A percentile compares a stretch with the other conserved stretches of the same genome.
These are phyloP conservation scores for Tremellales sp. DNA, from an alignment of 1,284 basidiomycete species.

Conservation along the genomic window DNA sequence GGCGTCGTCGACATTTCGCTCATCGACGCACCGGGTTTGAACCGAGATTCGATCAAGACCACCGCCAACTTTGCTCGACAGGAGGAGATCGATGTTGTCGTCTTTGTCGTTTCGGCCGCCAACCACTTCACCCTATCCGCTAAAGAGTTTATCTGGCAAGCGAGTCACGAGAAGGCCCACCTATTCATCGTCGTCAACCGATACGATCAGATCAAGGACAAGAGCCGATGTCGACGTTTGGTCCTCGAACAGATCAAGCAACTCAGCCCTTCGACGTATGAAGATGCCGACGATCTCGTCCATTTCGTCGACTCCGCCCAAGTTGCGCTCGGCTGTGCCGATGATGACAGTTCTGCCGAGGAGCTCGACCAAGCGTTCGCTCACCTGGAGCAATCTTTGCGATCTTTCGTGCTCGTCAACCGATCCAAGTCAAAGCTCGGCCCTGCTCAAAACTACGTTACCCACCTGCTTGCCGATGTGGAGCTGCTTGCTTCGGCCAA, in stretches of 20 bases:
- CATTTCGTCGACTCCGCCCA: slow-evolving; percentile 93
- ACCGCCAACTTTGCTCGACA: slow-evolving; percentile 94
- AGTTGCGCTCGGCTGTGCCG: slow-evolving; percentile 39
- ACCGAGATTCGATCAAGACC: slow-evolving; percentile 92
- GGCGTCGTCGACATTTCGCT: slow-evolving; percentile 96
- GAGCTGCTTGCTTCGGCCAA: slow-evolving; percentile 85
- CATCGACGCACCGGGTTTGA: slow-evolving; percentile 96
- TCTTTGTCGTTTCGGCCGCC: slow-evolving; percentile 96
- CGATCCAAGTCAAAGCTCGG: slow-evolving; percentile 92
- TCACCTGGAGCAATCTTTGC: slow-evolving; percentile 83
- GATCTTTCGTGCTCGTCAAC: slow-evolving; percentile 93
- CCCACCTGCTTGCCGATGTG: slow-evolving; percentile 82
- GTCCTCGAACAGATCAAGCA: slow-evolving; percentile 94
- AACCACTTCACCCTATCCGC: slow-evolving; percentile 98
- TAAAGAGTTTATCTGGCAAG: slow-evolving; percentile 89
- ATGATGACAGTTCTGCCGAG: slow-evolving; percentile 28
- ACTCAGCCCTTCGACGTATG: slow-evolving; percentile 85
- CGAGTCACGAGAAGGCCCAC: slow-evolving; percentile 95
- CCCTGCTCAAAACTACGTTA: slow-evolving; percentile 90
- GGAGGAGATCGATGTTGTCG: slow-evolving; percentile 97
- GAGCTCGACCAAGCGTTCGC: slow-evolving; percentile 71
- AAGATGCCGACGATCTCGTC: slow-evolving; percentile 87
- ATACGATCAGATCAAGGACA: slow-evolving; percentile 92
- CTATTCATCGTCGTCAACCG: slow-evolving; percentile 99
- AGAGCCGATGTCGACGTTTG: slow-evolving; percentile 82